Percentiles rank a stretch among this genome's conserved stretches.
These are phyloP conservation scores for Colletotrichum sp. DNA, from an alignment of 2,329 filamentous ascomycete genomes.

Conservation along the genomic window DNA sequence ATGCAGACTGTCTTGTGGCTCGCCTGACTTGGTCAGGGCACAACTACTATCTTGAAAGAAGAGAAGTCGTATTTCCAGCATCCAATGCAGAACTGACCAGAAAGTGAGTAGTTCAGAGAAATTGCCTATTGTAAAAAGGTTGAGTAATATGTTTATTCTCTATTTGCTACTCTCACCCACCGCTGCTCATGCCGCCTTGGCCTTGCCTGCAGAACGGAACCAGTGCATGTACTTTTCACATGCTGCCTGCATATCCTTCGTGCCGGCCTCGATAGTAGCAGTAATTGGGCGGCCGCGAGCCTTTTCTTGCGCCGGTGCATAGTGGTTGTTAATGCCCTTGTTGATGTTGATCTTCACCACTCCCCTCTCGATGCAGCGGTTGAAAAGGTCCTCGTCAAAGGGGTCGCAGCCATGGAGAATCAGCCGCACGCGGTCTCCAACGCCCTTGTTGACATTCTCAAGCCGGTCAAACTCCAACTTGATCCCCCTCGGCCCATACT, in stretches of 20 bases:
- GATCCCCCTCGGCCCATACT: slow-evolving; percentile 70
- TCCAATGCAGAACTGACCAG: fast-evolving
- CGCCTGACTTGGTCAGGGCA: fast-evolving
- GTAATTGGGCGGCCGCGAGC: slow-evolving; percentile 52
- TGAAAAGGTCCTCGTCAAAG: slow-evolving; percentile 54
- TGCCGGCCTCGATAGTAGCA: slow-evolving; percentile 43
- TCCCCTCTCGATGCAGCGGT: slow-evolving; percentile 54
- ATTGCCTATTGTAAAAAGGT: fast-evolving
- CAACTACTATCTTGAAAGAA: not conserved
- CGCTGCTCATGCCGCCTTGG: not conserved
- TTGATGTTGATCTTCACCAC: slow-evolving; percentile 65
- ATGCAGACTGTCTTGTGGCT: not conserved
- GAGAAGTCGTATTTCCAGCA: not conserved
- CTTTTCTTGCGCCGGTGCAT: slow-evolving; percentile 47
- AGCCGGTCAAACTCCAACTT: slow-evolving; percentile 59
- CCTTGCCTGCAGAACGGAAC: not conserved
- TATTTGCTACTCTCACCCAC: not conserved
- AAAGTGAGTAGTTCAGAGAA: not conserved
- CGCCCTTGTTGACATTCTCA: not conserved
- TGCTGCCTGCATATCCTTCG: not conserved
- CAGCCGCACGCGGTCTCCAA: slow-evolving; percentile 15
- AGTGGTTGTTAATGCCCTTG: slow-evolving; percentile 54
- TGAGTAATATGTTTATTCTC: not conserved
- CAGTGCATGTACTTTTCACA: not conserved
- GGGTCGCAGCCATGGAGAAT: slow-evolving; percentile 64